Evolutionary conservation across 1,284 basidiomycete genomes (phyloP), one percentile per base, ranked within the genome.

Genomic region (Tetrapyrgos nigripes): DNA sequence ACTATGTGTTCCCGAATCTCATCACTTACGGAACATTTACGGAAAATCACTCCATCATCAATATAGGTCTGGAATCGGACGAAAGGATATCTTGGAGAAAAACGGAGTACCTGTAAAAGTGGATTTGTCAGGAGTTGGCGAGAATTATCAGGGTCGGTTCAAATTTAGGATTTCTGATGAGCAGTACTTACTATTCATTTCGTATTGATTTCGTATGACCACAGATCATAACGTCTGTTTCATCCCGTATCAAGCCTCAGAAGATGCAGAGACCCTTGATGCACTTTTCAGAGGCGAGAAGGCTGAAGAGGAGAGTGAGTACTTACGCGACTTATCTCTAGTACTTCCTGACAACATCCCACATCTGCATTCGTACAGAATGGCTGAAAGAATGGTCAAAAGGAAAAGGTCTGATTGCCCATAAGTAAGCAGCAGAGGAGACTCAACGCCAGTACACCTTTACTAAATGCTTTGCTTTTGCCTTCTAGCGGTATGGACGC

Each of bases 111-210:
- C 59, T 14, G 60, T 66, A 1, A 35, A 73, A n/a, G 73, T 80
- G 0, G 74, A 83, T 37, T 62, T 83, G 0, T 75, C 75, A 4
- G 80, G 80, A 2, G 81, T 84, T 0, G 83, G 83, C 5, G n/a
- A n/a, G n/a, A 72, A 75, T 13, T 80, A 79, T 57, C 74, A 77
- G 59, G 81, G 81, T 74, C 26, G 44, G 10, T 33, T 37, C 21
- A 29, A n/a, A 21, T 37, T 50, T 63, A 28, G 57, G 9, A 9
- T 31, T n/a, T n/a, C n/a, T n/a, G n/a, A n/a, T n/a, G n/a, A n/a
- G n/a, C n/a, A n/a, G n/a, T n/a, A n/a, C n/a, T 33, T 17, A 48
- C 19, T 14, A 48, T 48, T 8, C 8, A 24, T 24, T n/a, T 45
- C n/a, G 8, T 24, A 24, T n/a, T 8, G 23, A 14, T 26, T 26